Conservation (phyloP, 73 alveolate genomes). For the Paramecium biaurelia region DNA sequence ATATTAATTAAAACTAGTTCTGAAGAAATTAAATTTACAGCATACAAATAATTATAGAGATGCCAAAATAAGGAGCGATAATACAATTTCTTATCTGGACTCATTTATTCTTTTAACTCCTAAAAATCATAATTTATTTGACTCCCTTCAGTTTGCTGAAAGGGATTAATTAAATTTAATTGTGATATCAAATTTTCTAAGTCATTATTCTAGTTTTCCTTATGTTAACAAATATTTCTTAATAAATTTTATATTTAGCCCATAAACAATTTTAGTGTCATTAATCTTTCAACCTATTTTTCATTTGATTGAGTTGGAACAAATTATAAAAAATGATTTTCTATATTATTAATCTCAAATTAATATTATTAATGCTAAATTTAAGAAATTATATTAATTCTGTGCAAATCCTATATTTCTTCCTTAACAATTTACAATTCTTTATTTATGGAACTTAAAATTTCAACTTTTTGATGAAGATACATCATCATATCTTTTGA, state of each 20-base stretch:
- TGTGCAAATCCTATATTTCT: background rate
- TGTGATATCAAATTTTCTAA: no score
- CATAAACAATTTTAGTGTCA: background rate
- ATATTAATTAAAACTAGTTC: background rate
- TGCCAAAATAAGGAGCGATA: background rate
- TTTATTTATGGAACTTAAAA: background rate
- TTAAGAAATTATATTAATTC: background rate
- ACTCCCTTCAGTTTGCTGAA: background rate
- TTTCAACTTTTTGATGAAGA: background rate
- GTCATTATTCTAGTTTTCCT: background rate
- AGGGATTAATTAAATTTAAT: no score
- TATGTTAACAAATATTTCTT: no score
- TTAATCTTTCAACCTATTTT: background rate
- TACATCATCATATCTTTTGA: background rate
- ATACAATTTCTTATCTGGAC: background rate
- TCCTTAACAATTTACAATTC: background rate
- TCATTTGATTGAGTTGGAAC: background rate
- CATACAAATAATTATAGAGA: background rate
- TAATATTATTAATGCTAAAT: background rate
- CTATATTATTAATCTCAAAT: background rate
- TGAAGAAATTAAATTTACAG: background rate
- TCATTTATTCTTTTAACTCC: background rate
- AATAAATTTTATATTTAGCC: background rate
- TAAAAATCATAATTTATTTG: no score
- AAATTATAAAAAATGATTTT: background rate